These are phyloP conservation scores for Suillus hirtellus DNA, from an alignment of 768 basidiomycete genomes.

Conservation along the genomic window DNA sequence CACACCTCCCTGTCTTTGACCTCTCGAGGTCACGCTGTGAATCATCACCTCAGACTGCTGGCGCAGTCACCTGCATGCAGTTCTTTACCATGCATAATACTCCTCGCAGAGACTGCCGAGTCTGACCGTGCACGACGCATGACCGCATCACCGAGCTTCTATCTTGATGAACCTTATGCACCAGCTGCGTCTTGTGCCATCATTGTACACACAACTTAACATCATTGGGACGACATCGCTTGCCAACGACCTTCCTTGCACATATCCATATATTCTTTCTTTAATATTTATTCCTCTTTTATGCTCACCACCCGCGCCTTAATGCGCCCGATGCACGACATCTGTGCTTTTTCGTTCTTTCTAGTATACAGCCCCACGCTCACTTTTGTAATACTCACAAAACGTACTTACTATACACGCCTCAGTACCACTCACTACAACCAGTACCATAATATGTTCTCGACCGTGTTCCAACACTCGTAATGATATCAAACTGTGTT, in stretches of 20 bases:
- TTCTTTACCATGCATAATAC: constrained; percentile 48
- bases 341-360: constrained; percentile 5
- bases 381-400: constrained; percentile 19
- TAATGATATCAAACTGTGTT: neutral
- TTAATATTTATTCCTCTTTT: constrained; percentile 16
- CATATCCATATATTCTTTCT: constrained; percentile 13
- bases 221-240: constrained; percentile 10
- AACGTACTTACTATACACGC: neutral
- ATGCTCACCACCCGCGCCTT: constrained; percentile 8
- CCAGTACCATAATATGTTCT: neutral
- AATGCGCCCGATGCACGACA: constrained; percentile 3
- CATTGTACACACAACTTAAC: constrained; percentile 17
- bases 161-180: constrained; percentile 3
- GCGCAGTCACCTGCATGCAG: constrained; percentile 49
- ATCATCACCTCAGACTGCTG: constrained; percentile 21
- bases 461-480: neutral
- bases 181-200: constrained; percentile 15
- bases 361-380: constrained; percentile 3
- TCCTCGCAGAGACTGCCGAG: constrained; percentile 17
- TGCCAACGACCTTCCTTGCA: constrained; percentile 16
- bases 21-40: constrained; percentile 16
- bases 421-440: neutral
- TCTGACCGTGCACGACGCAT: constrained; percentile 12
- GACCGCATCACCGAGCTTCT: neutral
- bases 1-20: constrained; percentile 27